Base-by-base conservation (phyloP, 1,284 basidiomycete species). In the Tilletia setariae region DNA sequence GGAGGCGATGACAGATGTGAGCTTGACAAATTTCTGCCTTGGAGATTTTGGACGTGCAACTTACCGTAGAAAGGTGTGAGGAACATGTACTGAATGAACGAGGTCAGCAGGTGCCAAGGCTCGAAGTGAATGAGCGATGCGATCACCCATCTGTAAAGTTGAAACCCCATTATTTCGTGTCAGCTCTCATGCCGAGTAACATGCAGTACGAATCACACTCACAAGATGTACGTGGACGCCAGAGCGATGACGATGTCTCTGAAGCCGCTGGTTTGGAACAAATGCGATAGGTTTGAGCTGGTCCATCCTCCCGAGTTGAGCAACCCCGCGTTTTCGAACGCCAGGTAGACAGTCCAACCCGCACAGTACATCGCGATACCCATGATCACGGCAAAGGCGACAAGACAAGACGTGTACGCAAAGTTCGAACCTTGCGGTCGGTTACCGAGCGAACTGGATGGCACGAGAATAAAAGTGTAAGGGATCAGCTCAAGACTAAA, bases 51-150 rank as follows among this genome's bases (percentile, higher is more conserved):
- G 35, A 40, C 11, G 35, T 40, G 35, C 35, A 93, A 61, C 56
- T 61, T 30, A 61, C 56, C 91, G 82, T 93, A 84, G 28, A 79
- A 80, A 1, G 84, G 84, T 87, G 88, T 84, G 77, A 85, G 70
- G 67, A 73, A 56, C 4, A 75, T 65, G 68, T 78, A 78, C 46
- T 79, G 91, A 63, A 89, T 73, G 86, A 95, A 94, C 67, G 89
- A 92, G 23, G 92, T 93, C 84, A 94, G 87, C 91, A 94, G 92
- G 86, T 94, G 93, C 91, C 91, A 94, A 0, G 92, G 92, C 79
- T 94, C 93, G 59, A 91, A 84, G 84, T 93, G 90, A 84, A 94
- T 88, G 82, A 94, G 86, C 2, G 91, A 93, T 67, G 89, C 87
- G 81, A 94, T 83, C 81, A 95, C 87, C 86, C 94, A 94, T 64